Evolutionary conservation across 2,329 filamentous ascomycete species (phyloP).

Genomic region (Hymenoscyphus occultus): DNA sequence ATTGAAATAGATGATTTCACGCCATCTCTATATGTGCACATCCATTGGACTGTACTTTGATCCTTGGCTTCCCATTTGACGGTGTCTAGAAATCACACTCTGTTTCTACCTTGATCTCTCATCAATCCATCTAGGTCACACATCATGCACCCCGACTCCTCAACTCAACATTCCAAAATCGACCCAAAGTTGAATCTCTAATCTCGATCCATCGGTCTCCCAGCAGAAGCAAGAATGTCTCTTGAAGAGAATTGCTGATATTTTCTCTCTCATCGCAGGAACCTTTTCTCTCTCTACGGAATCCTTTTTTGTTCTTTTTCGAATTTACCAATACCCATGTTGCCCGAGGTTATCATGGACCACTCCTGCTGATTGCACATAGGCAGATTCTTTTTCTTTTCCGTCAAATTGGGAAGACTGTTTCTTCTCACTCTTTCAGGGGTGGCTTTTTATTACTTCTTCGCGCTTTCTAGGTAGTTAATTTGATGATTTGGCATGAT

Average conservation of each 20-base stretch:
- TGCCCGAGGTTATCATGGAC: not conserved
- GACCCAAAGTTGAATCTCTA: not conserved
- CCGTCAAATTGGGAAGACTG: not conserved
- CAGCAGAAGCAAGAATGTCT: not conserved
- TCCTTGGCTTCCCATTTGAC: not conserved
- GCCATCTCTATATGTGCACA: not conserved
- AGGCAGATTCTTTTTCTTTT: conserved; percentile 1
- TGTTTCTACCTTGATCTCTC: not conserved
- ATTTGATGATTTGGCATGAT: too few relatives aligned
- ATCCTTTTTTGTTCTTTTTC: not conserved
- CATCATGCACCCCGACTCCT: not conserved
- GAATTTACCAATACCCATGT: not conserved
- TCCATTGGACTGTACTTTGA: not conserved
- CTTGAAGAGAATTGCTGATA: conserved; percentile 3
- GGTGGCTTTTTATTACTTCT: too few relatives aligned
- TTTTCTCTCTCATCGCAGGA: conserved; percentile 1
- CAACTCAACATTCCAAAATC: not conserved
- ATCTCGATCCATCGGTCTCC: conserved; percentile 2
- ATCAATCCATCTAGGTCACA: not conserved
- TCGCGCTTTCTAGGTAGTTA: too few relatives aligned
- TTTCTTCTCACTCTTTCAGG: too few relatives aligned
- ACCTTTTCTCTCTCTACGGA: not conserved
- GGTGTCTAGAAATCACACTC: not conserved
- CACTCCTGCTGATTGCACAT: conserved; percentile 11
- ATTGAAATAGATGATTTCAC: not conserved